phyloP scores from a whole-genome alignment of 108 stramenopile genomes.

The Schizochytrium sp. region DNA sequence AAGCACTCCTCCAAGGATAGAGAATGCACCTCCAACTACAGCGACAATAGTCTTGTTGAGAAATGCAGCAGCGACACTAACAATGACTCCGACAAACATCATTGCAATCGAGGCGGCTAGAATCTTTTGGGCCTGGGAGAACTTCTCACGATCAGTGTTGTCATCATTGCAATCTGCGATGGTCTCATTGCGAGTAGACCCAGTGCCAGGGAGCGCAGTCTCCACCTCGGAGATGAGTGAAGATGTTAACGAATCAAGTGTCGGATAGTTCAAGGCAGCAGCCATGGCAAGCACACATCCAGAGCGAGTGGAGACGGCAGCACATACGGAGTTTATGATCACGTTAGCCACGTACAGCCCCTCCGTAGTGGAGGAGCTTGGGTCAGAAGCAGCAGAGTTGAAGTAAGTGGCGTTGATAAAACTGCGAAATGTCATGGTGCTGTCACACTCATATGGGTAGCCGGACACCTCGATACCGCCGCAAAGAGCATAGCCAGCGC shows the following conservation, averaged over 20 bases:
- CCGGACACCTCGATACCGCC: neutral
- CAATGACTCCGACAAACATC: neutral
- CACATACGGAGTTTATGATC: neutral
- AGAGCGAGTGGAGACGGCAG: neutral
- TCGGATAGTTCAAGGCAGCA: neutral
- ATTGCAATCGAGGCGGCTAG: neutral
- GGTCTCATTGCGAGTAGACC: neutral
- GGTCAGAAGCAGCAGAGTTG: neutral
- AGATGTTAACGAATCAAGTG: neutral
- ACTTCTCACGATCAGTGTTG: neutral
- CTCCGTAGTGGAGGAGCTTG: neutral
- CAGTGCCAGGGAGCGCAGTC: neutral
- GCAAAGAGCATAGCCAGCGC: constrained; percentile 9
- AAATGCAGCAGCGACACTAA: neutral
- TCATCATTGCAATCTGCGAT: constrained; percentile 42
- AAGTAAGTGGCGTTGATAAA: neutral
- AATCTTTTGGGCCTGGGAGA: constrained; percentile 18
- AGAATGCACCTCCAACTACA: neutral
- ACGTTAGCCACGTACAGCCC: neutral
- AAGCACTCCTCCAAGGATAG: neutral
- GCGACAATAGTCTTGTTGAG: neutral
- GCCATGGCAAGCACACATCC: neutral
- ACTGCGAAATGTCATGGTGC: neutral
- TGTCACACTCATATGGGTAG: neutral
- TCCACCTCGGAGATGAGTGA: neutral